Evolutionary conservation across 1,284 basidiomycete genomes (phyloP), one percentile per base, ranked within the genome.

Genomic region (Uromyces viciae-fabae): DNA sequence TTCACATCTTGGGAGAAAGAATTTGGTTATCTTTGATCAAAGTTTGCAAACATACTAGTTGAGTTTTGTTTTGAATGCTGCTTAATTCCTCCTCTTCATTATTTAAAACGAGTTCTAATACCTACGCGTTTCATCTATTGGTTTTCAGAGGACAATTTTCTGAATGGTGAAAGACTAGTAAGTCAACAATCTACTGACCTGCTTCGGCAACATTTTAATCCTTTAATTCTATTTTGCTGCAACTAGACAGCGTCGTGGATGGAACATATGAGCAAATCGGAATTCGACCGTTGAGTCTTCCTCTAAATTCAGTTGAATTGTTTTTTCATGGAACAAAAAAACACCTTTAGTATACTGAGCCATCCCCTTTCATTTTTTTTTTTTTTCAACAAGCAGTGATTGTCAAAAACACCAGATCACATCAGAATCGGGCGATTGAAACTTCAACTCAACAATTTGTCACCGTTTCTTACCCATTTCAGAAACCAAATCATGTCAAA

Each of bases 21-120:
- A 69, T 69, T 69, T 69, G 66, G 66, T 5, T 15, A 40, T 42
- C 66, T 69, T 38, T 69, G 40, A 19, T 69, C 40, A 22, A 69
- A n/a, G 66, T 40, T 40, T 69, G 66, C 66, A 64, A 33, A 9
- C 22, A 33, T 11, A 64, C 60, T 17, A 64, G 60, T 64, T 64
- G 60, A 64, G 60, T 64, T 33, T 64, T 28, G 8, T 4, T n/a
- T n/a, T n/a, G n/a, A n/a, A n/a, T n/a, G n/a, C n/a, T n/a, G n/a
- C 46, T 22, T 49, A 49, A 11, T 11, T 49, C 46, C 33, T 64
- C 33, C 28, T 31, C 2, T 38, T 38, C 25, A 14, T 33, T 64
- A 3, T 33, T 28, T 25, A 9, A 17, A 58, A n/a, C 11, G 31
- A 58, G 22, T 17, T 58, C 8, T n/a, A 9, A 25, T 22, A 58